Percentiles rank a stretch among this genome's conserved stretches.
Evolutionary conservation across 2,329 filamentous ascomycete genomes (phyloP).

Genomic region (Canariomyces notabilis): DNA sequence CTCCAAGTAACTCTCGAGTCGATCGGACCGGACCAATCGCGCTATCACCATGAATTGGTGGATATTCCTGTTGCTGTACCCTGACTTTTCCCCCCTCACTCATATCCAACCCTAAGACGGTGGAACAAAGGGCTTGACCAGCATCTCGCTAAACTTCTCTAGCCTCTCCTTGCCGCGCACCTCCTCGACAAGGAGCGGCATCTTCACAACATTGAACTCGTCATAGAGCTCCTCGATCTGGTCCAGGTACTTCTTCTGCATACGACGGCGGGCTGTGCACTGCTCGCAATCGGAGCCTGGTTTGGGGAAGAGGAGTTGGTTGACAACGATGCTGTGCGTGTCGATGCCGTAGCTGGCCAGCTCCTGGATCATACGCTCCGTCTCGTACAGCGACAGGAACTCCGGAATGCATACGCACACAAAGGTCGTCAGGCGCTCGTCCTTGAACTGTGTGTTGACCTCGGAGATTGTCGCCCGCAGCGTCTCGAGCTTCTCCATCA

Average conservation of each 20-base stretch:
- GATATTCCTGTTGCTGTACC: no score
- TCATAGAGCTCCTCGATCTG: constrained; percentile 98
- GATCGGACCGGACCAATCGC: no score
- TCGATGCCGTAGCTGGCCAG: constrained; percentile 89
- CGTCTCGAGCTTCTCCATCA: constrained; percentile 91
- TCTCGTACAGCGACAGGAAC: constrained; percentile 95
- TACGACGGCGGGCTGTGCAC: constrained; percentile 89
- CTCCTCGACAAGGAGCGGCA: constrained; percentile 93
- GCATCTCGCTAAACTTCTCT: constrained; percentile 84
- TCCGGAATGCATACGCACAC: constrained; percentile 98
- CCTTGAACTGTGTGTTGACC: constrained; percentile 98
- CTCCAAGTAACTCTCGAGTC: no score
- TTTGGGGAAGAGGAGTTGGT: constrained; percentile 92
- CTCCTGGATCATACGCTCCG: constrained; percentile 99
- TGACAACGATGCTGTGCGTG: constrained; percentile 95
- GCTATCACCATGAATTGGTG: no score
- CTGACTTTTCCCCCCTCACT: background rate
- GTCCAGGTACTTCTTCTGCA: constrained; percentile 99
- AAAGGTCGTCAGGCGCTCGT: constrained; percentile 90
- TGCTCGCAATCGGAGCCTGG: constrained; percentile 83
- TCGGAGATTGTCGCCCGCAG: constrained; percentile 89
- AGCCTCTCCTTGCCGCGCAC: constrained; percentile 91
- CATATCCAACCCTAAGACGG: constrained; percentile 35
- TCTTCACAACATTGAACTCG: constrained; percentile 98
- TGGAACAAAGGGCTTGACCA: constrained; percentile 69